phyloP scores from a whole-genome alignment of 495 filamentous ascomycete species.

The Viridothelium virens region DNA sequence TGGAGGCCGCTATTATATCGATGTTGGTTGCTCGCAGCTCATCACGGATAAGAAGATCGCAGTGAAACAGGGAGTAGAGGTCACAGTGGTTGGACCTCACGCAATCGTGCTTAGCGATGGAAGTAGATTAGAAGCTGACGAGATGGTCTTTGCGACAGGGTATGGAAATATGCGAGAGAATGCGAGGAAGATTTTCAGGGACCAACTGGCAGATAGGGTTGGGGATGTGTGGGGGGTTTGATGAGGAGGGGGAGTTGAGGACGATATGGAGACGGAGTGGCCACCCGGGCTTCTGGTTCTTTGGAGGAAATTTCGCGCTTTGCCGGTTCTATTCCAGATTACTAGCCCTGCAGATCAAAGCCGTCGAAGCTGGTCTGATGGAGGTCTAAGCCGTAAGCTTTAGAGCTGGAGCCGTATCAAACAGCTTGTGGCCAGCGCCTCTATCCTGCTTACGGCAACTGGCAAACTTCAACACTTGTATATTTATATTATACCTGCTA shows the following conservation, averaged over 20 bases:
- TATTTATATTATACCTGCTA: no score
- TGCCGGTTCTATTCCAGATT: conserved; percentile 64
- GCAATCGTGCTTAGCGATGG: conserved; percentile 62
- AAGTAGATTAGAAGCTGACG: conserved; percentile 60
- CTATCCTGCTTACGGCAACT: no score
- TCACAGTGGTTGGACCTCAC: conserved; percentile 51
- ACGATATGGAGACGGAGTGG: conserved; percentile 62
- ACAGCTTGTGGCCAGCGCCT: no score
- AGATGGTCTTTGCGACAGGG: conserved; percentile 76
- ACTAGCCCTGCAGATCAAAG: conserved; percentile 70
- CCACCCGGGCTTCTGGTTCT: conserved; percentile 75
- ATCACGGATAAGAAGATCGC: conserved; percentile 71
- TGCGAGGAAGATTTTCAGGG: conserved; percentile 58
- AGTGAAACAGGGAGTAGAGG: conserved; percentile 63
- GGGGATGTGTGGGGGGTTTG: conserved; percentile 72
- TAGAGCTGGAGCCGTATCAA: background rate
- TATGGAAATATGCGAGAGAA: conserved; percentile 71
- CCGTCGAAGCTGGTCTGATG: conserved; percentile 38
- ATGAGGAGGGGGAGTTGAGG: conserved; percentile 64
- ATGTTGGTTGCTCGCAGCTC: conserved; percentile 65
- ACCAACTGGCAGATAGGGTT: conserved; percentile 57
- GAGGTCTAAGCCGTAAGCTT: background rate
- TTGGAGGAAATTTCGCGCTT: conserved; percentile 70
- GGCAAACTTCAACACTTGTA: no score
- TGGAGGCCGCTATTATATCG: conserved; percentile 39